Conservation (phyloP, 1,139 yeast species). For the Diutina mesorugosa region DNA sequence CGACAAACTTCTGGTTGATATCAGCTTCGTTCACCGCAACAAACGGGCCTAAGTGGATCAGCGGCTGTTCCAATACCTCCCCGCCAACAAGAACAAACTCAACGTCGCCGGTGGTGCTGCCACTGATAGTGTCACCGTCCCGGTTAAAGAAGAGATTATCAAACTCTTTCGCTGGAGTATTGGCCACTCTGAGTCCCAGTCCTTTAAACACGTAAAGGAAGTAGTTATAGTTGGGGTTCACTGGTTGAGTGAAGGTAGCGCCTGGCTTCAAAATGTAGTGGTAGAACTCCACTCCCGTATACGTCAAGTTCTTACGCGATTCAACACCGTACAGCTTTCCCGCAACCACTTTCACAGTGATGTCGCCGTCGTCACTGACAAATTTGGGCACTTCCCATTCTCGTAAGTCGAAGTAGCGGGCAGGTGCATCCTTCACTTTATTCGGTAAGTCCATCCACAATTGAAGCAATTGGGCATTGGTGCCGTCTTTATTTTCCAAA, state of each 20-base stretch:
- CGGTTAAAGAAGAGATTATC: slow-evolving; percentile 51
- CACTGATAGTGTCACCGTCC: slow-evolving; percentile 38
- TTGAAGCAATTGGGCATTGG: slow-evolving; percentile 61
- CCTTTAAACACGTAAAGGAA: slow-evolving; percentile 67
- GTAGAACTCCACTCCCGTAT: slow-evolving; percentile 73
- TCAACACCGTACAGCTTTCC: slow-evolving; percentile 69
- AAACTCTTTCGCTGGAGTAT: slow-evolving; percentile 25
- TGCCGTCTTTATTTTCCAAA: slow-evolving; percentile 41
- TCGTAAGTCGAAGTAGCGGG: slow-evolving; percentile 72
- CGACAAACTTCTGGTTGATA: slow-evolving; percentile 55
- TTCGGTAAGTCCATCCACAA: slow-evolving; percentile 87
- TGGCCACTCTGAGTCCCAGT: slow-evolving; percentile 32
- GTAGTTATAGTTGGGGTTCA: slow-evolving; percentile 57
- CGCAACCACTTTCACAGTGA: slow-evolving; percentile 59
- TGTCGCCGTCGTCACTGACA: slow-evolving; percentile 36
- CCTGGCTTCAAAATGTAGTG: slow-evolving; percentile 59
- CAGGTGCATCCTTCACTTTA: slow-evolving; percentile 51
- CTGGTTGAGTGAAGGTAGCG: slow-evolving; percentile 47
- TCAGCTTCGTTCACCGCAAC: slow-evolving; percentile 55
- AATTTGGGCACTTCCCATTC: slow-evolving; percentile 53
- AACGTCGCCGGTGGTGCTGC: slow-evolving; percentile 15
- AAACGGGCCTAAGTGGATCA: slow-evolving; percentile 86
- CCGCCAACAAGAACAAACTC: slow-evolving; percentile 71
- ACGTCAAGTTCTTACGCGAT: slow-evolving; percentile 65
- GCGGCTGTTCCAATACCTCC: slow-evolving; percentile 56